These are phyloP conservation scores for Thielaviopsis punctulata DNA, from an alignment of 2,329 filamentous ascomycete genomes.

Conservation along the genomic window DNA sequence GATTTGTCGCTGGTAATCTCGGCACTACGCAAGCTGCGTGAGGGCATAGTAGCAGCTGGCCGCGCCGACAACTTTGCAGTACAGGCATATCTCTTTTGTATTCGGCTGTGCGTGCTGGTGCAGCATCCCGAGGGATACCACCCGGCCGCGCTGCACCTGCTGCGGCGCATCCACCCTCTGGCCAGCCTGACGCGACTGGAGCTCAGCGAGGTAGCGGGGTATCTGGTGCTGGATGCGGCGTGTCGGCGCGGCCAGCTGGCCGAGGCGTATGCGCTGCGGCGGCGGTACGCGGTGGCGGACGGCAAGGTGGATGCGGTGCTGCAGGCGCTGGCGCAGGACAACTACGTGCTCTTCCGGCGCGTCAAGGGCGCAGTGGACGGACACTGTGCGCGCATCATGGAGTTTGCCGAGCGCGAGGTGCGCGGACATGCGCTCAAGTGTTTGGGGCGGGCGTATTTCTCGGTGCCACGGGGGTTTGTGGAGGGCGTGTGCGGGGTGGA, in stretches of 20 bases:
- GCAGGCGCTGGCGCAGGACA: constrained; percentile 55
- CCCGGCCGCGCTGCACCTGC: constrained; percentile 64
- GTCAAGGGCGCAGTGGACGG: constrained; percentile 59
- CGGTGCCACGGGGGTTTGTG: constrained; percentile 49
- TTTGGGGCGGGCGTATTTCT: constrained; percentile 66
- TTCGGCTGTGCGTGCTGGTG: constrained; percentile 65
- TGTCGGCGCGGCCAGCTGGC: constrained; percentile 63
- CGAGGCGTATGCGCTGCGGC: constrained; percentile 52
- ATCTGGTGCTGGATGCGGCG: constrained; percentile 73
- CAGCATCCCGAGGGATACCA: constrained; percentile 79
- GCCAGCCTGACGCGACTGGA: constrained; percentile 56
- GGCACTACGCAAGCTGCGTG: constrained; percentile 79
- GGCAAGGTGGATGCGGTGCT: constrained; percentile 53
- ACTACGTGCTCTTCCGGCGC: constrained; percentile 66
- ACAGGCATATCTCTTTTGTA: constrained; percentile 83
- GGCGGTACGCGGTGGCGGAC: constrained; percentile 44
- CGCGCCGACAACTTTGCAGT: constrained; percentile 66
- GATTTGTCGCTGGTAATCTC: constrained; percentile 58
- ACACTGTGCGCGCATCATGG: constrained; percentile 62
- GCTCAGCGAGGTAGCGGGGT: constrained; percentile 60
- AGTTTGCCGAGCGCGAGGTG: constrained; percentile 61
- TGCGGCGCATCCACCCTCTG: constrained; percentile 50
- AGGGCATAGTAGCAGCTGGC: constrained; percentile 67
- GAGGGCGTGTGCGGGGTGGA: constrained; percentile 48
- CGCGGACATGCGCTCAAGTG: constrained; percentile 68